Conservation (phyloP, 495 filamentous ascomycete species). For the Daldinia decipiens region DNA sequence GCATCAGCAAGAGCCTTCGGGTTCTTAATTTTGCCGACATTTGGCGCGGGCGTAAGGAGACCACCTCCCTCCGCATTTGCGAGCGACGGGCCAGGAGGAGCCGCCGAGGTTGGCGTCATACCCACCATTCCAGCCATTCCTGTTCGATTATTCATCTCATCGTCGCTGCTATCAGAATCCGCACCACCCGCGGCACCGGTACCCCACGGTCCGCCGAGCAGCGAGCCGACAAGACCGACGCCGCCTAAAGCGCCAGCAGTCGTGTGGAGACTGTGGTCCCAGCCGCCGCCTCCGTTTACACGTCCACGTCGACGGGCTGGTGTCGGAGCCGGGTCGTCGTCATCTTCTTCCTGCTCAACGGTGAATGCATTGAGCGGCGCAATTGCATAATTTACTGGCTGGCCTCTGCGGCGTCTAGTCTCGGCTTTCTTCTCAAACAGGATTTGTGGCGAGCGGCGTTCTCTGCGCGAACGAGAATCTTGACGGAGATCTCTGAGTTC, state of each 20-base stretch:
- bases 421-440: conserved; percentile 58
- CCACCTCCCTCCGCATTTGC: conserved; percentile 69
- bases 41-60: conserved; percentile 77
- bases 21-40: conserved; percentile 90
- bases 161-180: conserved; percentile 96
- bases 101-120: conserved; percentile 78
- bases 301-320: conserved; percentile 73
- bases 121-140: conserved; percentile 70
- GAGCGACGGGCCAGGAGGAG: conserved; percentile 49
- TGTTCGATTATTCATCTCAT: conserved; percentile 74
- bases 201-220: conserved; percentile 82
- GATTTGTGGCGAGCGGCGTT: conserved; percentile 64
- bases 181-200: conserved; percentile 73
- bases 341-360: conserved; percentile 73
- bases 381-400: conserved; percentile 64
- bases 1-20: conserved; percentile 81
- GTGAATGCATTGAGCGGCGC: conserved; percentile 77
- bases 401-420: conserved; percentile 53
- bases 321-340: conserved; percentile 63
- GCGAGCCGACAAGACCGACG: conserved; percentile 71
- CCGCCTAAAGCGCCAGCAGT: conserved; percentile 94
- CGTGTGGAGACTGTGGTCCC: conserved; percentile 81
- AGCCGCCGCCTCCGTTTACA: conserved; percentile 62
- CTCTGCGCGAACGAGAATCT: conserved; percentile 58
- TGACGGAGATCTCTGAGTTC: conserved; percentile 74